A percentile compares a stretch with the other conserved stretches of the same genome.
phyloP scores from a whole-genome alignment of 129 eudicot genomes.

The Ambrosia trifida region DNA sequence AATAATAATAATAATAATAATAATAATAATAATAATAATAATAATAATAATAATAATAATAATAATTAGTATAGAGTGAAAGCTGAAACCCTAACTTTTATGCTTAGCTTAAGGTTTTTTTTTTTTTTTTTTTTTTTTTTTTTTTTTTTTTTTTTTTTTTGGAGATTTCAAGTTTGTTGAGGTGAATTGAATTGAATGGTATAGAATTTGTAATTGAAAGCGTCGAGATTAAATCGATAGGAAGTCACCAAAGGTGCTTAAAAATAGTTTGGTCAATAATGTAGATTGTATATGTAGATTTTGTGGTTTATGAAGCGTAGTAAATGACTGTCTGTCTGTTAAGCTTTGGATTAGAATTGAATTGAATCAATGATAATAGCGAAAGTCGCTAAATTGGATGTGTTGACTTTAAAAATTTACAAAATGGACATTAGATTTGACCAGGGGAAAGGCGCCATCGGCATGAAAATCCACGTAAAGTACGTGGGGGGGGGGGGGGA shows the following conservation, averaged over 20 bases:
- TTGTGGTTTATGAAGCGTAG: not conserved
- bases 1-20: too few relatives aligned
- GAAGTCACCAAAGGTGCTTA: not conserved
- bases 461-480: too few relatives aligned
- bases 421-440: too few relatives aligned
- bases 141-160: not conserved
- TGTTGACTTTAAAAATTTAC: too few relatives aligned
- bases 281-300: not conserved
- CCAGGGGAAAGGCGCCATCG: too few relatives aligned
- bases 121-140: slow-evolving; percentile 8
- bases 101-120: not conserved
- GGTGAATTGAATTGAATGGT: not conserved
- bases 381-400: too few relatives aligned
- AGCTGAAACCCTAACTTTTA: slow-evolving; percentile 22
- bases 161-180: slow-evolving; percentile 4
- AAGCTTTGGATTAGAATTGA: not conserved
- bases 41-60: too few relatives aligned
- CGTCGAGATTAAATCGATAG: slow-evolving; percentile 3
- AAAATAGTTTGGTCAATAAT: not conserved
- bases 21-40: too few relatives aligned
- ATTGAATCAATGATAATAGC: not conserved
- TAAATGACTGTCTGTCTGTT: not conserved
- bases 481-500: too few relatives aligned
- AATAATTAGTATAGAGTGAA: too few relatives aligned
- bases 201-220: not conserved